Conservation (phyloP, 768 basidiomycete genomes). For the Xerocomellus intermedius region DNA sequence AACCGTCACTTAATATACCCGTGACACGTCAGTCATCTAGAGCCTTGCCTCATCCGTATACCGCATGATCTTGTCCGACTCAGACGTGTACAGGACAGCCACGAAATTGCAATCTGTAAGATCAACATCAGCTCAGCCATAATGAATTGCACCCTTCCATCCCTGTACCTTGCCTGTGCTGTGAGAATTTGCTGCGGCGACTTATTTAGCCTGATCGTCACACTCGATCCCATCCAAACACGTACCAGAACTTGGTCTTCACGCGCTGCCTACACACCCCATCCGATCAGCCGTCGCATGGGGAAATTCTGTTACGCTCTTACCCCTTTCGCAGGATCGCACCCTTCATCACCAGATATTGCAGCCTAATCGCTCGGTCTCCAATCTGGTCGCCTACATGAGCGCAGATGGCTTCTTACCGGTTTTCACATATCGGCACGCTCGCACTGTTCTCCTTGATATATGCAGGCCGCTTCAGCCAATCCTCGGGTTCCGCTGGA, state of each 20-base stretch:
- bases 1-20: conserved; percentile 21
- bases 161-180: conserved; percentile 47
- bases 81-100: conserved; percentile 79
- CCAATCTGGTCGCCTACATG: conserved; percentile 9
- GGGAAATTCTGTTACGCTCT: conserved; percentile 25
- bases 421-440: conserved; percentile 79
- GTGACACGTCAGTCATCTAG: conserved; percentile 12
- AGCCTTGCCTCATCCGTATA: conserved; percentile 72
- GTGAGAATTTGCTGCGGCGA: conserved; percentile 65
- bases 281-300: conserved; percentile 19
- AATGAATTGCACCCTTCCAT: not conserved
- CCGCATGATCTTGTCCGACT: conserved; percentile 71
- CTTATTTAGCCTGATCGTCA: conserved; percentile 10
- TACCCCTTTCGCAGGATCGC: conserved; percentile 85
- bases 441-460: conserved; percentile 76
- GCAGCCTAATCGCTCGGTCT: conserved; percentile 51
- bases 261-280: conserved; percentile 62
- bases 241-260: conserved; percentile 80
- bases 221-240: conserved; percentile 8
- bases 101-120: conserved; percentile 70
- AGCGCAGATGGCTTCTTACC: conserved; percentile 40
- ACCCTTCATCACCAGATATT: conserved; percentile 85
- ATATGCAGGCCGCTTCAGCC: conserved; percentile 81
- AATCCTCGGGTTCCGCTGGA: conserved; percentile 84
- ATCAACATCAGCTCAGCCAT: conserved; percentile 2